Percentiles rank a stretch among this genome's conserved stretches.
These are phyloP conservation scores for Magnaporthiopsis rhizophila DNA, from an alignment of 2,329 filamentous ascomycete species.

Conservation along the genomic window DNA sequence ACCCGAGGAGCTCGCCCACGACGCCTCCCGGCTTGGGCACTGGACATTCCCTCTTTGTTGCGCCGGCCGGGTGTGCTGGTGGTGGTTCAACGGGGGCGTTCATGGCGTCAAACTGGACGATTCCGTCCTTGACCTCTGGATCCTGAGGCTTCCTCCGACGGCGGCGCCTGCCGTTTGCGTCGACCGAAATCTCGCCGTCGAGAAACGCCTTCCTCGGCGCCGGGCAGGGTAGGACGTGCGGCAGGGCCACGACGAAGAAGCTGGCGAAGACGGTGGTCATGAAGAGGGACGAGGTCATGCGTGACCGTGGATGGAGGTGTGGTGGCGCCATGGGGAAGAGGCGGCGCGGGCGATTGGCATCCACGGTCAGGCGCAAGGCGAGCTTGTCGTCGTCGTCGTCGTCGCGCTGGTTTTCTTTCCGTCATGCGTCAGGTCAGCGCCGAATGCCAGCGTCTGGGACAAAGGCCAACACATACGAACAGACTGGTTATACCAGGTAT, in stretches of 20 bases:
- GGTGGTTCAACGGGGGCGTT: conserved; percentile 19
- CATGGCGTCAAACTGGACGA: conserved; percentile 38
- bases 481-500: neutral
- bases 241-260: conserved; percentile 85
- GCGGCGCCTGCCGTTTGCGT: conserved; percentile 35
- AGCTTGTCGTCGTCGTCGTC: neutral
- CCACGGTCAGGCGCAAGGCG: neutral
- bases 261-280: conserved; percentile 83
- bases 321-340: conserved; percentile 61
- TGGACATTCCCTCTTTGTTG: conserved; percentile 65
- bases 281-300: conserved; percentile 90
- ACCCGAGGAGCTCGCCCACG: conserved; percentile 47
- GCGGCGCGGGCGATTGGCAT: neutral
- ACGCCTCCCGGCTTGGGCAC: conserved; percentile 80
- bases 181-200: conserved; percentile 47
- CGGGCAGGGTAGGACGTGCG: conserved; percentile 86
- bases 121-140: conserved; percentile 33
- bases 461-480: neutral
- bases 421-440: neutral
- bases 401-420: neutral
- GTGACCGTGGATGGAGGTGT: conserved; percentile 86
- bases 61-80: neutral
- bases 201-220: conserved; percentile 68
- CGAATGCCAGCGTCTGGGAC: neutral
- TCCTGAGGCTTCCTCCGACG: conserved; percentile 25